Conservation (phyloP, 2,329 filamentous ascomycete genomes). For the Hypomyces rosellus region DNA sequence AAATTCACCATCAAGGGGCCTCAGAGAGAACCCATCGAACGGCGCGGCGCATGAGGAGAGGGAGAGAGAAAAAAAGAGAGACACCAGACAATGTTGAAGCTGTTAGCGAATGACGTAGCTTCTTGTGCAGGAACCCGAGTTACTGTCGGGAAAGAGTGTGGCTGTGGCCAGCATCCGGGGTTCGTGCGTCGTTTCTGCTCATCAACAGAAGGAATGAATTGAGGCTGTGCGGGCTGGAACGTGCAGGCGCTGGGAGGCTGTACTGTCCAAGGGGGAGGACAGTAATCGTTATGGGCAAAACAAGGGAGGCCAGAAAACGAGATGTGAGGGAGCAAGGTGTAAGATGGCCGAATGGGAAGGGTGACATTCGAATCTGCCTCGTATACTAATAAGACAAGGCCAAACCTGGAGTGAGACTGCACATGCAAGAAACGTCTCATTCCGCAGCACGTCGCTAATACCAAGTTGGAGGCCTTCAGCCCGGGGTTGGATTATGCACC, state of each 20-base stretch:
- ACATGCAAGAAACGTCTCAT: too few species aligned
- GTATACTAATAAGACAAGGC: too few species aligned
- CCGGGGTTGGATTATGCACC: too few species aligned
- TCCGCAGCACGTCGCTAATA: too few species aligned
- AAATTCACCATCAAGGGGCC: slow-evolving; percentile 10
- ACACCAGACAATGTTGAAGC: not conserved
- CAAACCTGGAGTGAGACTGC: too few species aligned
- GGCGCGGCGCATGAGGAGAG: not conserved
- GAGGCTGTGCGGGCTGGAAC: not conserved
- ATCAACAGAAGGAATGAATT: not conserved
- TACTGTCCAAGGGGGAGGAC: too few species aligned
- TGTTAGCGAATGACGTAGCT: slow-evolving; percentile 9
- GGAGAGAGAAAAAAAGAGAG: not conserved
- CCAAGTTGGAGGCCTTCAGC: too few species aligned
- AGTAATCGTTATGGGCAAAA: too few species aligned
- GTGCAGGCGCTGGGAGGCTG: not conserved
- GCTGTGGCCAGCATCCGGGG: slow-evolving; percentile 11
- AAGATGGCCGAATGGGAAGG: too few species aligned
- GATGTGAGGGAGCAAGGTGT: too few species aligned
- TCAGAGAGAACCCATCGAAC: slow-evolving; percentile 9
- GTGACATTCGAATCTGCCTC: too few species aligned
- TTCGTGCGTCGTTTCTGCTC: slow-evolving; percentile 1
- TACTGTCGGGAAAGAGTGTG: slow-evolving; percentile 7
- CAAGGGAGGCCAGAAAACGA: too few species aligned
- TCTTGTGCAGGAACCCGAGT: slow-evolving; percentile 2